Evolutionary conservation across 73 alveolate genomes (phyloP), one percentile per base, ranked within the genome.

Genomic region (Stentor coeruleus): DNA sequence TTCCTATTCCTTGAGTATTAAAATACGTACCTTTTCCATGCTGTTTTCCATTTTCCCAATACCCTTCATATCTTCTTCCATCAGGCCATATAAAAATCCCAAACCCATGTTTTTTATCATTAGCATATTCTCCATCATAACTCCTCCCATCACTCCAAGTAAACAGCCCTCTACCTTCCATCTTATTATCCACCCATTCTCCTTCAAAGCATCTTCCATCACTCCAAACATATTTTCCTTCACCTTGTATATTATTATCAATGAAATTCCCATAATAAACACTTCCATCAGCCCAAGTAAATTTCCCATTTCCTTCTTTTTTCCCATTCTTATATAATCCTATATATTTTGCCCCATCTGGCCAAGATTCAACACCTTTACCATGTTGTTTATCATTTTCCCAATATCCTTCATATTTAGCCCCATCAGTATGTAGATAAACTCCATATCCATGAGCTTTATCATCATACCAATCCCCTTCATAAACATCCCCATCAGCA

Each of bases 331-430:
- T 36, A 74, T 82, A 90, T 41, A 75, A 59, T 0, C 97, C 97
- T 58, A 77, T 88, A 79, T 91, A 91, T 74, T 76, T 88, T 39
- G 95, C 88, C 2, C 93, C 95, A 83, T 91, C 92, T 39, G 91
- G 96, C 95, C 96, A 91, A 3, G 88, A 87, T 74, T 87, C 93
- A 42, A 85, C 86, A 39, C 98, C 98, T 3, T 84, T 37, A 3
- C 98, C 98, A 87, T 94, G 94, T 57, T 93, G 81, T 84, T 66
- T 59, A 76, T 91, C 97, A 74, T 93, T 85, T 15, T 81, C 80
- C 96, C 96, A 94, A 14, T 88, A 55, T 2, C 98, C 98, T 58
- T 91, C 94, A 85, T 92, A 92, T 84, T 74, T 88, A 37, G 92
- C 98, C 33, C 79, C 58, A 60, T 73, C 96, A 26, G 36, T 66